Conservation (phyloP, 108 stramenopile genomes). For the Skeletonema marinoi region DNA sequence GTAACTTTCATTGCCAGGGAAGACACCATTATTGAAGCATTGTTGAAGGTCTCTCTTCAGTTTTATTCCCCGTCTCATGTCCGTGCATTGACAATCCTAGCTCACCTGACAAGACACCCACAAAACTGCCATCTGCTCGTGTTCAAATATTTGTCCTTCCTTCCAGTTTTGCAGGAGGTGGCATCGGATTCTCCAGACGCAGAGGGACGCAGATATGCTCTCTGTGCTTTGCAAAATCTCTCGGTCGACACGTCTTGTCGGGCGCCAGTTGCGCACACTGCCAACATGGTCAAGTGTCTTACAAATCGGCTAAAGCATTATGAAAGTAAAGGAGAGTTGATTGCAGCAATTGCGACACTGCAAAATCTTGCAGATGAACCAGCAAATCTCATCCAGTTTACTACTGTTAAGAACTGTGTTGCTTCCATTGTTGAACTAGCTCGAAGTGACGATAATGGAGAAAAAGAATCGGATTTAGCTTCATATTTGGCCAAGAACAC, state of each 20-base stretch:
- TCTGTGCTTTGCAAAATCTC: constrained; percentile 79
- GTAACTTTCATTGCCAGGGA: constrained; percentile 53
- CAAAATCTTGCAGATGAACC: constrained; percentile 86
- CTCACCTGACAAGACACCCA: constrained; percentile 77
- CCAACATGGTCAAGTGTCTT: constrained; percentile 54
- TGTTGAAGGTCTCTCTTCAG: constrained; percentile 61
- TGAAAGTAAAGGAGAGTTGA: constrained; percentile 40
- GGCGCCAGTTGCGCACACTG: constrained; percentile 63
- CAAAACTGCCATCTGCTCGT: constrained; percentile 68
- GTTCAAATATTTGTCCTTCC: constrained; percentile 52
- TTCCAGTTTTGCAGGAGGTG: constrained; percentile 68
- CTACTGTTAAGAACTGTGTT: constrained; percentile 78
- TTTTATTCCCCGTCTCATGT: constrained; percentile 68
- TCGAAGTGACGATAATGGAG: constrained; percentile 48
- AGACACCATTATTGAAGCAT: constrained; percentile 39
- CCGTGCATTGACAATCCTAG: constrained; percentile 64
- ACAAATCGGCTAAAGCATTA: constrained; percentile 47
- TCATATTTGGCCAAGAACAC: constrained; percentile 51
- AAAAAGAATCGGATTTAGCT: constrained; percentile 24
- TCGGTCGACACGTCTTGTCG: constrained; percentile 78
- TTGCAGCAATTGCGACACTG: constrained; percentile 69
- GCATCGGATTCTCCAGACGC: constrained; percentile 52
- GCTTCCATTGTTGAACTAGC: constrained; percentile 74
- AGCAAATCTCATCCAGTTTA: constrained; percentile 85
- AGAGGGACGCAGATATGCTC: constrained; percentile 62